These are phyloP conservation scores for Breynia disticha DNA, from an alignment of 441 rosid genomes.

Conservation along the genomic window DNA sequence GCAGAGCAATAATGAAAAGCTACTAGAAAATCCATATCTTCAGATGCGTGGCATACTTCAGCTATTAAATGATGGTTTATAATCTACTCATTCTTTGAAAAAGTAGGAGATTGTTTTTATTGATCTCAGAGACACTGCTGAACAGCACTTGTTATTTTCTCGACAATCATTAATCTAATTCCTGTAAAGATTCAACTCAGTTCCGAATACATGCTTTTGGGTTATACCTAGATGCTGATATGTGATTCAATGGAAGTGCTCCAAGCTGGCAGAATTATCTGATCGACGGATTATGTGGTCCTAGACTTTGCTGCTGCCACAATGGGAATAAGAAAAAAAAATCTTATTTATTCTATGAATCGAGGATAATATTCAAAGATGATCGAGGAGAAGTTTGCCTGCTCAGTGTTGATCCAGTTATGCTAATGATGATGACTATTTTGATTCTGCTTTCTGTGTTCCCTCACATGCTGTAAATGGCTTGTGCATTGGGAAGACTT, in stretches of 20 bases:
- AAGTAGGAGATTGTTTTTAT: not conserved
- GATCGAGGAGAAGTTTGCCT: too few relatives aligned
- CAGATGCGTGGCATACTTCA: conserved; percentile 98
- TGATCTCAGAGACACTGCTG: not conserved
- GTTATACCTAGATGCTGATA: conserved; percentile 7
- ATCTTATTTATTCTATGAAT: not conserved
- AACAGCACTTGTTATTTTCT: not conserved
- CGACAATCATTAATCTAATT: not conserved
- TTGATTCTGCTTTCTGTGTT: too few relatives aligned
- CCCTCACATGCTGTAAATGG: not conserved
- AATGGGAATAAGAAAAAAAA: conserved; percentile 5
- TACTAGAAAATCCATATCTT: conserved; percentile 95
- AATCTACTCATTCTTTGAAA: not conserved
- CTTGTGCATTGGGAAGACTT: conserved; percentile 6
- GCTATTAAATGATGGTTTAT: conserved; percentile 61
- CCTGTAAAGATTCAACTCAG: not conserved
- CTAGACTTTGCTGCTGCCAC: conserved; percentile 1
- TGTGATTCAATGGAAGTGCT: conserved; percentile 18
- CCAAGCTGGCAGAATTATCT: conserved; percentile 14
- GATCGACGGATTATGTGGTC: conserved; percentile 13
- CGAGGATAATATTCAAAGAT: not conserved
- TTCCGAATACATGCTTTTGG: conserved; percentile 15
- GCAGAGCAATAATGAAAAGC: conserved; percentile 97
- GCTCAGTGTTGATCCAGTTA: too few relatives aligned
- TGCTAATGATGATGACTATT: too few relatives aligned